Conservation (phyloP, 1,284 basidiomycete genomes). For the Marasmius sp. region DNA sequence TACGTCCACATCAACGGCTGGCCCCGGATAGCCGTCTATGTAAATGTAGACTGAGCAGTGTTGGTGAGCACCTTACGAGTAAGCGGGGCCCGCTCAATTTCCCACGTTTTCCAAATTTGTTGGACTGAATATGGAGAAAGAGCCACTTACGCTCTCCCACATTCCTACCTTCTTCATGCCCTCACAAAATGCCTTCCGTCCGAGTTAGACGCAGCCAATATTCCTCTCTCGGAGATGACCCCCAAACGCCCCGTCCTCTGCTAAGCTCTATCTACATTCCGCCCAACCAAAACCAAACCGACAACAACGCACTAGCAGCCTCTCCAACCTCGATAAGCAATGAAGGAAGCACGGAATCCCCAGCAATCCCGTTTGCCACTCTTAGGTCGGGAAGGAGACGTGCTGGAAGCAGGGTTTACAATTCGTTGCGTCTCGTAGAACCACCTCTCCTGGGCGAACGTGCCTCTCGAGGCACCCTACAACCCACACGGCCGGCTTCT, state of each 20-base stretch:
- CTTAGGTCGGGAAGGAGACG: neutral
- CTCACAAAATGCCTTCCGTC: slow-evolving; percentile 52
- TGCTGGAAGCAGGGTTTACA: slow-evolving; percentile 1
- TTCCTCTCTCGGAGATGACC: slow-evolving; percentile 35
- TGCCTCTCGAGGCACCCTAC: neutral
- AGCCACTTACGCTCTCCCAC: neutral
- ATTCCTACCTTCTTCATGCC: neutral
- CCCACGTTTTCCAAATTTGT: too few relatives aligned
- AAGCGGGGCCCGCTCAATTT: neutral
- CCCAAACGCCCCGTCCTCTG: slow-evolving; percentile 9
- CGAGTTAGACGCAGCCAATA: slow-evolving; percentile 49
- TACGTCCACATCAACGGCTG: too few relatives aligned
- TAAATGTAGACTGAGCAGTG: too few relatives aligned
- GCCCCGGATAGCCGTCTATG: too few relatives aligned
- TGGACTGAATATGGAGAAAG: too few relatives aligned
- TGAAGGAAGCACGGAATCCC: neutral
- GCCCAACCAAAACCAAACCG: neutral
- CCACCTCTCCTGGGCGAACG: neutral
- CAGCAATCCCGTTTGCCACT: neutral
- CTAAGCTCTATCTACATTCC: slow-evolving; percentile 2
- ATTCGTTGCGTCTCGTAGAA: neutral
- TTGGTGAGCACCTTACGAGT: too few relatives aligned
- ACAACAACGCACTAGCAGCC: neutral
- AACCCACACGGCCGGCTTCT: neutral
- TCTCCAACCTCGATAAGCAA: neutral